Conservation (phyloP, 306 rosid genomes). For the Cajanus cajan region DNA sequence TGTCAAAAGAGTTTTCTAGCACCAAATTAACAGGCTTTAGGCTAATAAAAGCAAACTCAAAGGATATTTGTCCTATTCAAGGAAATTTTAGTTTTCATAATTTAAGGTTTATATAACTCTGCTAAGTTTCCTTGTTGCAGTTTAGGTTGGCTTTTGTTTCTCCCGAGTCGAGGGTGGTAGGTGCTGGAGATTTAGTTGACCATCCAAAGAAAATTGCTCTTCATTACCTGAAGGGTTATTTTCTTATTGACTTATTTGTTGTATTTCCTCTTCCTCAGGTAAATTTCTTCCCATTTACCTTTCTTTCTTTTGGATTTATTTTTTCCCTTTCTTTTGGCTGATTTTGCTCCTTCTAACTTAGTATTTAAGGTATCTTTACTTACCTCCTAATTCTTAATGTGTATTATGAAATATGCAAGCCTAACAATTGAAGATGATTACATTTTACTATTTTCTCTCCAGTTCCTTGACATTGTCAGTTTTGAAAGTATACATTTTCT, state of each 20-base stretch:
- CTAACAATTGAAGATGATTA: neutral
- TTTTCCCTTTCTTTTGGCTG: neutral
- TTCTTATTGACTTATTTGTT: conserved; percentile 57
- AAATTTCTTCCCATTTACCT: conserved; percentile 2
- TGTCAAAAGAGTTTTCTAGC: neutral
- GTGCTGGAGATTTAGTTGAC: conserved; percentile 81
- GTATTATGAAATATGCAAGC: neutral
- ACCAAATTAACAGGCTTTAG: neutral
- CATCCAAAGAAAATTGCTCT: conserved; percentile 69
- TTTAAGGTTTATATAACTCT: conserved; percentile 14
- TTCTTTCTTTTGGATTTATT: neutral
- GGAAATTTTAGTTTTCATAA: neutral
- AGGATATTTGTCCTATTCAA: neutral
- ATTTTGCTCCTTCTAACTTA: neutral
- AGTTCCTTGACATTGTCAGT: neutral
- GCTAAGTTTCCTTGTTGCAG: conserved; percentile 45
- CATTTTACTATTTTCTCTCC: neutral
- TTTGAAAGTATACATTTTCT: neutral
- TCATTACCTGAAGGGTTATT: conserved; percentile 53
- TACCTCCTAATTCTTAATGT: neutral
- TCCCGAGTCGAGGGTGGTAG: conserved; percentile 67
- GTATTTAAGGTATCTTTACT: neutral
- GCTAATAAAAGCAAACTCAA: neutral
- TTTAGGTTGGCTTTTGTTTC: conserved; percentile 89
- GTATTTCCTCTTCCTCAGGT: conserved; percentile 85